phyloP scores from a whole-genome alignment of 2,329 filamentous ascomycete genomes.

The Exophiala oligosperma region DNA sequence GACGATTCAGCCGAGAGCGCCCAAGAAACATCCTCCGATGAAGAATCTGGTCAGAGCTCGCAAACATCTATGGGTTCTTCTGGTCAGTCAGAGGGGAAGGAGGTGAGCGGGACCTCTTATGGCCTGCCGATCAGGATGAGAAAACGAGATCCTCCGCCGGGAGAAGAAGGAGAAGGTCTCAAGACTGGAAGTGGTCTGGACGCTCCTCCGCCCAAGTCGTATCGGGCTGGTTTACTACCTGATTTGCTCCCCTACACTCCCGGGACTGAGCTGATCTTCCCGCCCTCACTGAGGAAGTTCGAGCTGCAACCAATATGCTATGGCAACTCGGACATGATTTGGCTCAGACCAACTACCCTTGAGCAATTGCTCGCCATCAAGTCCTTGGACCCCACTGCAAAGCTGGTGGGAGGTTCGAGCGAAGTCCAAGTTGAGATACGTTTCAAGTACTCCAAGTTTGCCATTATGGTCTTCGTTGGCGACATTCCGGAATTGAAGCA shows the following conservation, averaged over 20 bases:
- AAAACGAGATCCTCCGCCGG: not conserved
- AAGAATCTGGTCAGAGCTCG: not conserved
- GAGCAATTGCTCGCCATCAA: slow-evolving; percentile 94
- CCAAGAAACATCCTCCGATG: not conserved
- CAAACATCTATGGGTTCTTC: not conserved
- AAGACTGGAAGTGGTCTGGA: slow-evolving; percentile 29
- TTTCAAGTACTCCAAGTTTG: slow-evolving; percentile 92
- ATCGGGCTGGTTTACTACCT: slow-evolving; percentile 65
- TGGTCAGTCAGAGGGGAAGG: not conserved
- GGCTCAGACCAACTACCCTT: slow-evolving; percentile 89
- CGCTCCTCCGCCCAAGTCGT: slow-evolving; percentile 54
- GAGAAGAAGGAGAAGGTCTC: not conserved
- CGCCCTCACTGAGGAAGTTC: slow-evolving; percentile 78
- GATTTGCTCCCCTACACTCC: slow-evolving; percentile 93
- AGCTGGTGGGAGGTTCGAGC: slow-evolving; percentile 92
- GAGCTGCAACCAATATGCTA: slow-evolving; percentile 79
- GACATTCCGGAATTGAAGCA: slow-evolving; percentile 88
- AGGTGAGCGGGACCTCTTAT: not conserved
- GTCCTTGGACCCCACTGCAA: slow-evolving; percentile 76
- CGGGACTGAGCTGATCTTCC: slow-evolving; percentile 93
- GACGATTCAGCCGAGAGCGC: not conserved
- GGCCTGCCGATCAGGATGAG: not conserved
- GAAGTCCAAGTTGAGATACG: slow-evolving; percentile 99
- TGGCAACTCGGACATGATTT: slow-evolving; percentile 91
- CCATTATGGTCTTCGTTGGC: slow-evolving; percentile 85